Base-by-base conservation (phyloP, 305 asterid genomes). In the Plantago coronopus region DNA sequence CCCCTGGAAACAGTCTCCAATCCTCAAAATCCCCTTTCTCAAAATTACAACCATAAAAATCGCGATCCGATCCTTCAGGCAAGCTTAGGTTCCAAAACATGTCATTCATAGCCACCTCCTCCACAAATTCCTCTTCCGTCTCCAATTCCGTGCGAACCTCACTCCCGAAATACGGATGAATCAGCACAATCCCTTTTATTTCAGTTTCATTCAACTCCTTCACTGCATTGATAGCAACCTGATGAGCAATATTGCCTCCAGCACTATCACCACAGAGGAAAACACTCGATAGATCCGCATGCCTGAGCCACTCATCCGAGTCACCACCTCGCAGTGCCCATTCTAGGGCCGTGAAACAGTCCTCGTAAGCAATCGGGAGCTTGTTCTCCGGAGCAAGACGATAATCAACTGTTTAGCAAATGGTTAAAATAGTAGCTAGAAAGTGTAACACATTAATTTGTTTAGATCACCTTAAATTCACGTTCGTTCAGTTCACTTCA, bases 211-310 rank as follows among this genome's bases (percentile, higher is more conserved):
- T 17, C 14, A 18, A 1, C 1, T 27, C 20, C 20, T 17, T 44
- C 3, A 70, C 51, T 40, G 72, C 68, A 31, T 40, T 61, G 10
- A 69, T 16, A 1, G 86, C 78, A 34, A 87, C 81, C 34, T 81
- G 84, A 64, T 90, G 95, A n/a, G 77, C 93, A 29, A 89, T 83
- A 43, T 87, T 89, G 5, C 87, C 95, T 19, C 95, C 95, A 47
- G 95, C 95, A 59, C 97, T 89, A 49, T 89, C 97, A 0, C 97
- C 95, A 0, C 82, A 76, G 20, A 89, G 80, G 63, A 85, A 89
- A 44, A 83, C 70, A 5, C 79, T 64, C 8, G 79, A 64, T 7
- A 85, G 83, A 59, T 87, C 81, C 9, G 83, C 80, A 29, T 13
- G 18, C 1, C 38, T 20, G 15, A 81, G 80, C 85, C 83, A 85